Evolutionary conservation across 1,284 basidiomycete genomes (phyloP).

Genomic region (Ceratobasidium theobromae): DNA sequence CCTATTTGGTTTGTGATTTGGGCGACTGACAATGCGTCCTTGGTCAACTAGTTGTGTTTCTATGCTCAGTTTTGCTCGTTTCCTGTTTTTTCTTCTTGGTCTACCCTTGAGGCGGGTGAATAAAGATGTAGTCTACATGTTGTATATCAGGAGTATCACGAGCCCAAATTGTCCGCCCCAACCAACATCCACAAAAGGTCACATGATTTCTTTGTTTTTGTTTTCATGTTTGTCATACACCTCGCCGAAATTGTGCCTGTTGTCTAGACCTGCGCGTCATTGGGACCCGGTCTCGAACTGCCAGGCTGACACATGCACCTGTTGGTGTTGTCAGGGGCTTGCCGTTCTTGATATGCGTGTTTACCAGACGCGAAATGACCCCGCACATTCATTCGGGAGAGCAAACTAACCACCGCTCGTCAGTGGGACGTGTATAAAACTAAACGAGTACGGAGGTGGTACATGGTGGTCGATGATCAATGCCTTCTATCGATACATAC

Average conservation of each 20-base stretch:
- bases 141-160: constrained; percentile 29
- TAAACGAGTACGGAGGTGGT: neutral
- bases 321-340: neutral
- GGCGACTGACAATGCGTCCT: neutral
- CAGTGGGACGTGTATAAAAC: constrained; percentile 30
- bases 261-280: too few relatives aligned
- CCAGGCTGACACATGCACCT: neutral
- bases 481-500: constrained; percentile 27
- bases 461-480: constrained; percentile 24
- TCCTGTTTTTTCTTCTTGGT: constrained; percentile 21
- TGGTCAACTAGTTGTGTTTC: neutral
- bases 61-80: neutral
- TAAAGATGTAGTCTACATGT: constrained; percentile 32
- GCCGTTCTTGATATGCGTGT: neutral
- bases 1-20: neutral
- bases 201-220: too few relatives aligned
- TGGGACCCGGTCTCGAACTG: too few relatives aligned
- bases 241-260: too few relatives aligned
- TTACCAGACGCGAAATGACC: neutral
- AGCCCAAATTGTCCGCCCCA: neutral
- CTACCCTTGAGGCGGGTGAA: constrained; percentile 18
- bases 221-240: too few relatives aligned
- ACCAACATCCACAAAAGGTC: too few relatives aligned
- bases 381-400: too few relatives aligned
- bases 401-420: constrained; percentile 25